Percentiles rank a stretch among this genome's conserved stretches.
phyloP scores from a whole-genome alignment of 148 eudicot species.

The Chenopodium quinoa region DNA sequence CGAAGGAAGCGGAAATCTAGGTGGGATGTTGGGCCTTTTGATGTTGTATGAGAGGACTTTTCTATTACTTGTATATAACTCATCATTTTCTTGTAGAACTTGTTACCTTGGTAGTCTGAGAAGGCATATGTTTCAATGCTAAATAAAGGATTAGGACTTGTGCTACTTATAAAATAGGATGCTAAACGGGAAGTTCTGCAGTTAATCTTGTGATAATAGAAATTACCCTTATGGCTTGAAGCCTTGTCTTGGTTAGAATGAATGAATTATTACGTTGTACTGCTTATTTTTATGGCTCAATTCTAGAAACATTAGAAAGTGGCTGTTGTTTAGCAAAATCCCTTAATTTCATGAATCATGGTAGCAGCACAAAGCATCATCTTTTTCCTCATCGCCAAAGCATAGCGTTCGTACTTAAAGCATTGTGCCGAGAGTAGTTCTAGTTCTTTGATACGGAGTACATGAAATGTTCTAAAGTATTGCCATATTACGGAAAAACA shows the following conservation, averaged over 20 bases:
- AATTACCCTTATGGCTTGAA: neutral
- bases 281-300: neutral
- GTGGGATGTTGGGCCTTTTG: slow-evolving; percentile 30
- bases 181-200: neutral
- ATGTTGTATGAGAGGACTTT: neutral
- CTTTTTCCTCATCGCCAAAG: neutral
- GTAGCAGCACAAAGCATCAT: slow-evolving; percentile 12
- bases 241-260: neutral
- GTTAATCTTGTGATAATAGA: neutral
- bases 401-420: too few species aligned
- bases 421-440: too few species aligned
- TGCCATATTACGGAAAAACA: too few species aligned
- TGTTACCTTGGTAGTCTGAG: neutral
- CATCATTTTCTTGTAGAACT: slow-evolving; percentile 10
- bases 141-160: neutral
- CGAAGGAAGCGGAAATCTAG: slow-evolving; percentile 27
- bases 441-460: too few species aligned
- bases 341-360: neutral
- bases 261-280: neutral
- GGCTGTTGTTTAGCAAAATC: neutral
- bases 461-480: too few species aligned
- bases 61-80: slow-evolving; percentile 17
- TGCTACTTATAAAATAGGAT: neutral
- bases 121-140: neutral
- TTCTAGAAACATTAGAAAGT: neutral